phyloP scores from a whole-genome alignment of 1,139 yeast genomes.

The Geotrichum cucujoidarum region DNA sequence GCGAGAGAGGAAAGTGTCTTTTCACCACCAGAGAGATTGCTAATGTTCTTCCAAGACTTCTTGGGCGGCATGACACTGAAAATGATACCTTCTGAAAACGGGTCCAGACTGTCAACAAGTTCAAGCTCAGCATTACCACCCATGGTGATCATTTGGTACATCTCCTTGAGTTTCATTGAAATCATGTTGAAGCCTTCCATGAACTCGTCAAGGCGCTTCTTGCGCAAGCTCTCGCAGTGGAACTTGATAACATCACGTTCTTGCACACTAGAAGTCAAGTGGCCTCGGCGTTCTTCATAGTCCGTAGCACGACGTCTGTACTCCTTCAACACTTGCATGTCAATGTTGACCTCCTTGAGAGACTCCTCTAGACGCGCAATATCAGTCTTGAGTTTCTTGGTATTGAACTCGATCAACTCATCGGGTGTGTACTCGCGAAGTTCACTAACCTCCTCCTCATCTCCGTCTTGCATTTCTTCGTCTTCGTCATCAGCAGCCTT shows the following conservation, averaged over 20 bases:
- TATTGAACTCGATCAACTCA: constrained; percentile 50
- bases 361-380: constrained; percentile 54
- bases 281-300: constrained; percentile 56
- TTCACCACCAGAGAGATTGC: constrained; percentile 96
- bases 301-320: constrained; percentile 66
- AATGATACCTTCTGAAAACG: constrained; percentile 94
- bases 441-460: constrained; percentile 23
- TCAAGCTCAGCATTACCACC: constrained; percentile 99
- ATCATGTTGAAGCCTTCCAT: constrained; percentile 89
- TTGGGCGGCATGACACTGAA: constrained; percentile 99
- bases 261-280: constrained; percentile 61
- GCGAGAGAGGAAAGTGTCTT: constrained; percentile 94
- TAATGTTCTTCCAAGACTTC: constrained; percentile 93
- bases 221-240: constrained; percentile 64
- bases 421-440: constrained; percentile 43
- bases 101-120: constrained; percentile 90
- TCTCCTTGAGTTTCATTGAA: constrained; percentile 83
- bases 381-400: constrained; percentile 48
- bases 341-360: constrained; percentile 57
- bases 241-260: constrained; percentile 62
- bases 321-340: constrained; percentile 71
- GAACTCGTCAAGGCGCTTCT: constrained; percentile 77
- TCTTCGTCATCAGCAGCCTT: constrained; percentile 12
- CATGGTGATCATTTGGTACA: constrained; percentile 98
- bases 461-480: constrained; percentile 18